These are phyloP conservation scores for Ceriops decandra DNA, from an alignment of 345 rosid genomes.

Conservation along the genomic window DNA sequence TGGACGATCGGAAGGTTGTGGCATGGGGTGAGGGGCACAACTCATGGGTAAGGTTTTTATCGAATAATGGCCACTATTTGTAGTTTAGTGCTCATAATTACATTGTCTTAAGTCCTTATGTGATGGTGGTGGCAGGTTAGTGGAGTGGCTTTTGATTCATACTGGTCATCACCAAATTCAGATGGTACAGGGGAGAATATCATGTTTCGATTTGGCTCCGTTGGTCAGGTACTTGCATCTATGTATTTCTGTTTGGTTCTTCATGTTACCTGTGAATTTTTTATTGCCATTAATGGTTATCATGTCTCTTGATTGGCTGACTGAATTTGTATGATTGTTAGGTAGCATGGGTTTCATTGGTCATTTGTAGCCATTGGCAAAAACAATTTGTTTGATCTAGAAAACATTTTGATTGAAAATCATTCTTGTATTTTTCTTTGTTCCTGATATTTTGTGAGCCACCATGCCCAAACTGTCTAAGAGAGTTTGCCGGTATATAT, in stretches of 20 bases:
- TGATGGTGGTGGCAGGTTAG: constrained; percentile 71
- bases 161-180: constrained; percentile 83
- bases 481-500: no score
- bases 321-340: no score
- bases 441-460: no score
- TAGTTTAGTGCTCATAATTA: constrained; percentile 13
- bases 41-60: constrained; percentile 77
- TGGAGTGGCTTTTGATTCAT: constrained; percentile 97
- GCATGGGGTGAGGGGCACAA: constrained; percentile 99
- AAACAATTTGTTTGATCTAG: no score
- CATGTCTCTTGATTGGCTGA: background rate
- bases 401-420: no score
- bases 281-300: background rate
- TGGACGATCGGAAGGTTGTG: constrained; percentile 97
- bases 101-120: constrained; percentile 17
- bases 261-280: background rate
- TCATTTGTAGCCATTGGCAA: no score
- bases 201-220: constrained; percentile 97
- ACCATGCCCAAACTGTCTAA: no score
- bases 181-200: constrained; percentile 81
- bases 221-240: constrained; percentile 75
- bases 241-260: background rate
- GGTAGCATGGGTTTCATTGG: no score
- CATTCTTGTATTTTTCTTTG: no score
- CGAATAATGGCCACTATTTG: background rate